phyloP scores from a whole-genome alignment of 2,329 filamentous ascomycete species.

The Triangularia verruculosa region DNA sequence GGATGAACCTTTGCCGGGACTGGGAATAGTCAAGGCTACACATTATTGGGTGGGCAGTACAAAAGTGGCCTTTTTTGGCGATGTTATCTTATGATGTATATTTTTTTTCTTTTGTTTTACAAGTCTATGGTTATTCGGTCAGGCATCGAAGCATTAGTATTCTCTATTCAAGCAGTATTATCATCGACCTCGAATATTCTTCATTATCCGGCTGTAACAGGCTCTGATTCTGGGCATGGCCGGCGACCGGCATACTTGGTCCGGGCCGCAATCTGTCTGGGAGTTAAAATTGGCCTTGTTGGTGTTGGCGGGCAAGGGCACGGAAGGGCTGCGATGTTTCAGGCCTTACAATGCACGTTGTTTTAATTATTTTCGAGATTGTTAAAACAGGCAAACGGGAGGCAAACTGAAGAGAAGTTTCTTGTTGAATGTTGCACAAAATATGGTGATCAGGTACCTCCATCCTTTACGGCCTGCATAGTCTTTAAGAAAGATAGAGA shows the following conservation, averaged over 20 bases:
- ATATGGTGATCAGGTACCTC: not conserved
- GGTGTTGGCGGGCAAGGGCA: not conserved
- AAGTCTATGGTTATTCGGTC: not conserved
- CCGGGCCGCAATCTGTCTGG: not conserved
- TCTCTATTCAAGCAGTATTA: not conserved
- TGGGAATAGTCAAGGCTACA: not conserved
- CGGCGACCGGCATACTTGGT: not conserved
- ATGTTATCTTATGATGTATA: not conserved
- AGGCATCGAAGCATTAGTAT: not conserved
- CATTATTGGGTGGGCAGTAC: not conserved
- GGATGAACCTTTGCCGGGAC: not conserved
- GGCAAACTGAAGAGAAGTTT: not conserved
- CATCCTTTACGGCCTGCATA: not conserved
- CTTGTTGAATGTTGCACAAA: not conserved
- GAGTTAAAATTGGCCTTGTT: not conserved
- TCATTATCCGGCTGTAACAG: not conserved
- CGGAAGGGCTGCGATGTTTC: not conserved
- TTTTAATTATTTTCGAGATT: not conserved
- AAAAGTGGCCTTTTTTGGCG: not conserved
- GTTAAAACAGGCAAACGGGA: not conserved
- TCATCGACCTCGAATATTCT: too few relatives aligned
- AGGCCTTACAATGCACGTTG: not conserved
- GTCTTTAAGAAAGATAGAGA: not conserved
- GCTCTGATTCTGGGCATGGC: not conserved
- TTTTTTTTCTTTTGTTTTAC: not conserved